Evolutionary conservation across 2,329 filamentous ascomycete genomes (phyloP), one percentile per base, ranked within the genome.

Genomic region (Aureobasidium leucospermi): DNA sequence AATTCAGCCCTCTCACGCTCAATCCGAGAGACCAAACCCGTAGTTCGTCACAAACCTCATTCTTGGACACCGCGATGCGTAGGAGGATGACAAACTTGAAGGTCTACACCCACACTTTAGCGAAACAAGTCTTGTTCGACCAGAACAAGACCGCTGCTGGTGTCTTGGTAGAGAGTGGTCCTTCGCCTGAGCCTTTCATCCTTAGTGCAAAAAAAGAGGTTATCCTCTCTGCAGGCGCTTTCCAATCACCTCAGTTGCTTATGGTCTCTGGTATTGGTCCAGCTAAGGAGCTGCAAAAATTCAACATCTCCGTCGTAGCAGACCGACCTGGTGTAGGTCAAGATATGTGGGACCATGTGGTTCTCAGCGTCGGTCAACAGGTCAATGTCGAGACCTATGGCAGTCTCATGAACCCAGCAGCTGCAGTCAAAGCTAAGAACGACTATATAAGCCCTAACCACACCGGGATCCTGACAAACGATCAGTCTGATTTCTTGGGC

Each of bases 121-220:
- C 66, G 0, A 64, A 69, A 45, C 67, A 70, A 52, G 29, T 74
- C 5, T 73, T 75, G 60, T 56, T 70, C 32, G 51, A 70, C 34
- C 53, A 67, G 38, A 69, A 63, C 4, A 65, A 45, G 13, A 46
- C 41, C 1, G 65, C 65, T 4, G 65, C 47, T 15, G 67, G 63
- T 2, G 65, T 70, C 28, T 53, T 66, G 45, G 67, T 68, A 23
- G 57, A 68, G 59, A 68, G 68, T 36, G 66, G 65, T 5, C 45
- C 45, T 23, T 15, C 16, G 8, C 66, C 61, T 19, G 58, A 56
- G n/a, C 47, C 51, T 19, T 1, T 75, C 77, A 59, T 73, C 75
- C 43, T 75, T 71, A 1, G 76, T 75, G 65, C 73, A 34, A 31
- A 62, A 2, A 70, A 68, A 45, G 70, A 72, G 52, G 67, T 71